Percentiles rank a stretch among this genome's conserved stretches.
Evolutionary conservation across 805 yeast genomes (phyloP).

Genomic region (Suhomyces kilbournensis): DNA sequence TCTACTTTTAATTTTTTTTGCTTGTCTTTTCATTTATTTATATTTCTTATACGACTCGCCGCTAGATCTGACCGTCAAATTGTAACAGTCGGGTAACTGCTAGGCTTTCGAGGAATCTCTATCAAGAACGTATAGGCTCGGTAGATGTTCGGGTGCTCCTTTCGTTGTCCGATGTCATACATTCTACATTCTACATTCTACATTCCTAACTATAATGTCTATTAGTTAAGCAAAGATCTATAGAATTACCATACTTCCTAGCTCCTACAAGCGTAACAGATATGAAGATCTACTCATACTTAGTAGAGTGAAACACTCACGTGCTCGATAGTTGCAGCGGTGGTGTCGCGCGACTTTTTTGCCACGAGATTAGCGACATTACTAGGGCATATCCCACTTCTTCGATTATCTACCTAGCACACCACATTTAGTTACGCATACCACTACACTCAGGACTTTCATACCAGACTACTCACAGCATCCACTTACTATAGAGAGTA

Average conservation of each 20-base stretch:
- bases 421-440: not conserved
- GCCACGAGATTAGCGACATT: constrained; percentile 3
- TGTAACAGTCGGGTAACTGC: not conserved
- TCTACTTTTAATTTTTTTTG: no score
- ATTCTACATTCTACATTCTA: not conserved
- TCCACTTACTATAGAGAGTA: not conserved
- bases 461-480: not conserved
- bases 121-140: not conserved
- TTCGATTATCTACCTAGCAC: not conserved
- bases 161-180: no score
- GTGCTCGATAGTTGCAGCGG: not conserved
- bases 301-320: not conserved
- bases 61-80: not conserved
- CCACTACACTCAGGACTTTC: not conserved
- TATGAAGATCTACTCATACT: no score
- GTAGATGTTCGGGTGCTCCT: no score
- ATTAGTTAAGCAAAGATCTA: no score
- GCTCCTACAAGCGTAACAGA: not conserved
- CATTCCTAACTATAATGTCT: no score
- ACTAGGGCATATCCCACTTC: not conserved
- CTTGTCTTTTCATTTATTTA: no score
- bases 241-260: not conserved
- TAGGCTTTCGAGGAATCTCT: not conserved
- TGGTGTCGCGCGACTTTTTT: constrained; percentile 1
- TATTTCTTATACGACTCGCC: no score